phyloP scores from a whole-genome alignment of 2,329 filamentous ascomycete species.

The Drechslerella dactyloides region DNA sequence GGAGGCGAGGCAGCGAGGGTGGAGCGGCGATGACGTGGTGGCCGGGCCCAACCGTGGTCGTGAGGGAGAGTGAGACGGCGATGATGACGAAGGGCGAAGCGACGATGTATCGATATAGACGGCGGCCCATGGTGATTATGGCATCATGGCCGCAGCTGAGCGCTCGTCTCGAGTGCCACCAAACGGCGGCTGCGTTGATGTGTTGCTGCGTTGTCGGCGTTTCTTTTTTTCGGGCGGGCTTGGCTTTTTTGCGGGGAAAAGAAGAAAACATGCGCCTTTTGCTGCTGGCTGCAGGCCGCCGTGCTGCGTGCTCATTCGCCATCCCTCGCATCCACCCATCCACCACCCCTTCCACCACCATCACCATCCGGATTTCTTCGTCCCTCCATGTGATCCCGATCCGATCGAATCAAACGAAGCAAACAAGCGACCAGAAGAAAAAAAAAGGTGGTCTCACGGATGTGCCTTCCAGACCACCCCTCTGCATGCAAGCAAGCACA shows the following conservation, averaged over 20 bases:
- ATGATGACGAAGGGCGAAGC: neutral
- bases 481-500: no score
- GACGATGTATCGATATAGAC: neutral
- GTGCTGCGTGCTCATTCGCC: slow-evolving; percentile 8
- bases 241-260: slow-evolving; percentile 50
- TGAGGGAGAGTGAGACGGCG: neutral
- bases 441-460: no score
- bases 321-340: neutral
- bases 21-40: slow-evolving; percentile 2
- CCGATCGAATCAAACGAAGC: no score
- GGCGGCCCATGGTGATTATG: neutral
- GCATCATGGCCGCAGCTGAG: neutral
- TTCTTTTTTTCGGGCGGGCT: slow-evolving; percentile 37
- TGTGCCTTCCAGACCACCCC: no score
- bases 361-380: no score
- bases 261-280: slow-evolving; percentile 29
- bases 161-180: no score
- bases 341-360: neutral
- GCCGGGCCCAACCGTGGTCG: neutral
- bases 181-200: neutral
- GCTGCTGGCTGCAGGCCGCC: neutral
- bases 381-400: no score
- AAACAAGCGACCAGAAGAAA: no score
- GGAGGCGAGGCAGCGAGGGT: neutral
- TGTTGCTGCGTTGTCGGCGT: slow-evolving; percentile 22